A percentile compares a stretch with the other conserved stretches of the same genome.
Conservation (phyloP, 371 early-diverging fungal genomes). For the Mucor racemosus region DNA sequence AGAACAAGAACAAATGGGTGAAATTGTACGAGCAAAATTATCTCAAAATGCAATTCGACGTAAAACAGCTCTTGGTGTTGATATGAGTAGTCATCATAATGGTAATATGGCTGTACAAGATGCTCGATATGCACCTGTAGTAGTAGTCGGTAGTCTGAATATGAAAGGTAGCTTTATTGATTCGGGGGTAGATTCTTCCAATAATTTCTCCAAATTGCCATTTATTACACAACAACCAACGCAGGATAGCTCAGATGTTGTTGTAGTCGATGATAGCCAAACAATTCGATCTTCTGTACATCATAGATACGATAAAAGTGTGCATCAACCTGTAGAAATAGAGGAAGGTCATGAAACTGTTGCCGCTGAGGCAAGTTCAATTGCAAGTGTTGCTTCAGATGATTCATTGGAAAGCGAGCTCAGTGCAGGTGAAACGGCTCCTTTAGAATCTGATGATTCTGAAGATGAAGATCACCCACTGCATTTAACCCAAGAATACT, state of each 20-base stretch:
- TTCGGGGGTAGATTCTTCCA: slow-evolving; percentile 13
- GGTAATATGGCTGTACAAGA: slow-evolving; percentile 45
- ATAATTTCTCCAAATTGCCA: not conserved
- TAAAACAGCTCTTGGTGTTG: slow-evolving; percentile 30
- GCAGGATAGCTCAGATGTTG: not conserved
- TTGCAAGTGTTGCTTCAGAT: slow-evolving; percentile 28
- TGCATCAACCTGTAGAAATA: slow-evolving; percentile 9
- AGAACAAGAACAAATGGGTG: slow-evolving; percentile 37
- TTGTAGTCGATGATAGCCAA: slow-evolving; percentile 4
- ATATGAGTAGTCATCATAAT: slow-evolving; percentile 34
- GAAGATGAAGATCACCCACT: slow-evolving; percentile 21
- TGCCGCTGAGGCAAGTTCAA: slow-evolving; percentile 11
- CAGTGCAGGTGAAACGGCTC: slow-evolving; percentile 31
- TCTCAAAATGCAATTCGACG: slow-evolving; percentile 34
- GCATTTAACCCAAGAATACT: slow-evolving; percentile 15
- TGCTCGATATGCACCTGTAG: slow-evolving; percentile 39
- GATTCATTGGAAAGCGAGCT: slow-evolving; percentile 38
- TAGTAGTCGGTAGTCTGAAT: slow-evolving; percentile 39
- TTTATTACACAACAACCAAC: not conserved
- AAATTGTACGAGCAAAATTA: slow-evolving; percentile 37
- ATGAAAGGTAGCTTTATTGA: slow-evolving; percentile 25
- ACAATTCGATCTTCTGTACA: slow-evolving; percentile 10
- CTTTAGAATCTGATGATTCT: slow-evolving; percentile 15
- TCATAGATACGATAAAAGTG: slow-evolving; percentile 19
- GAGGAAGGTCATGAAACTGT: not conserved